phyloP scores from a whole-genome alignment of 75 land plant genomes.

The Isoetes taiwanensis region DNA sequence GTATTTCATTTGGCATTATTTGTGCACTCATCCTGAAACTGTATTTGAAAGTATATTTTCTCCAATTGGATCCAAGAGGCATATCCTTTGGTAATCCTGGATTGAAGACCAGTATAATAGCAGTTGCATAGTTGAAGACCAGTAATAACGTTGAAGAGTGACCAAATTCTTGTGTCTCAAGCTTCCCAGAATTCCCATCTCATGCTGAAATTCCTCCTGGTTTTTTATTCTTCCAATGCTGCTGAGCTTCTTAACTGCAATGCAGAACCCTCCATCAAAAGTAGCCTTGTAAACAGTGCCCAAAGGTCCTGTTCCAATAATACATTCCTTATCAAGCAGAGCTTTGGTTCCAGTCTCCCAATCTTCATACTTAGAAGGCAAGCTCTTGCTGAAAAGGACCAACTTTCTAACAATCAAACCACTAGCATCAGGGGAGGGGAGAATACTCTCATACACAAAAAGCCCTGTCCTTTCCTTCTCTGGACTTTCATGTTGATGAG shows the following conservation, averaged over 20 bases:
- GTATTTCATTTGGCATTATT: no score
- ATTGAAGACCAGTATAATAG: no score
- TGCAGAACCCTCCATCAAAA: conserved; percentile 75
- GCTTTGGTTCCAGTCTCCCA: conserved; percentile 97
- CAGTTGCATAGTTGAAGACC: conserved; percentile 76
- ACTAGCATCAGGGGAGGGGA: conserved; percentile 62
- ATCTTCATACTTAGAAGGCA: conserved; percentile 87
- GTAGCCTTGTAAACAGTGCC: conserved; percentile 74
- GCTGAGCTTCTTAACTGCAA: conserved; percentile 90
- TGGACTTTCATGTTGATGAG: conserved; percentile 54
- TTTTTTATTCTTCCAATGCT: conserved; percentile 64
- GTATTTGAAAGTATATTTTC: no score
- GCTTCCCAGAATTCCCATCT: conserved; percentile 59
- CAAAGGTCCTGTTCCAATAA: conserved; percentile 67
- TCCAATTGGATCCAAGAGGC: no score
- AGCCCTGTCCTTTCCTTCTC: no score
- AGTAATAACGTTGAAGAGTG: conserved; percentile 74
- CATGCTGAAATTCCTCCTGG: conserved; percentile 89
- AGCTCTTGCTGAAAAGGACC: conserved; percentile 79
- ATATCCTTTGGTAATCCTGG: no score
- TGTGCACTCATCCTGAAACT: no score
- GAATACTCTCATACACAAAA: conserved; percentile 56
- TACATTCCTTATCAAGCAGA: conserved; percentile 71
- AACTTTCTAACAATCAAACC: conserved; percentile 75
- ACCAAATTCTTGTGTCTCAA: conserved; percentile 64